These are phyloP conservation scores for Colletotrichum higginsianum DNA, from an alignment of 2,329 filamentous ascomycete species.

Conservation along the genomic window DNA sequence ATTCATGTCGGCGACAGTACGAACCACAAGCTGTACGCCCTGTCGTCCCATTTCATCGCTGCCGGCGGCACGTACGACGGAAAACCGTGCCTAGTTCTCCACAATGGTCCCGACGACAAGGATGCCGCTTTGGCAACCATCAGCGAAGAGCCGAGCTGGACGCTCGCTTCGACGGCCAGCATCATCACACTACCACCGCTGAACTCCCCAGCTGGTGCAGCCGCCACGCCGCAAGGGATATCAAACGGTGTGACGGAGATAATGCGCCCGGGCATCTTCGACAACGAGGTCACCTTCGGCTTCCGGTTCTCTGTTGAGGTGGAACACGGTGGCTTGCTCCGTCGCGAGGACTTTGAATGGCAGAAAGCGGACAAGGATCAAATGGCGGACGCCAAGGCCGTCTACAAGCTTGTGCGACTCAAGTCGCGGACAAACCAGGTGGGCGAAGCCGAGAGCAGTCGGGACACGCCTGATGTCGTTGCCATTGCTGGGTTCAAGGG, in stretches of 20 bases:
- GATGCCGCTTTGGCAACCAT: neutral
- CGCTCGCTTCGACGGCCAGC: neutral
- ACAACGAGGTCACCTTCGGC: neutral
- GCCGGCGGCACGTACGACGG: too few relatives aligned
- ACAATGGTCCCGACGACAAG: neutral
- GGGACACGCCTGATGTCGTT: neutral
- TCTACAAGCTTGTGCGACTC: too few relatives aligned
- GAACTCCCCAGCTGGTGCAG: too few relatives aligned
- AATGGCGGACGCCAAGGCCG: neutral
- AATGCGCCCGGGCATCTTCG: neutral
- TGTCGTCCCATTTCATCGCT: neutral
- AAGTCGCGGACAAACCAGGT: neutral
- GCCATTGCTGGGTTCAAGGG: constrained; percentile 1
- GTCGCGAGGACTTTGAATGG: constrained; percentile 22
- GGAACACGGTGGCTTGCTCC: neutral
- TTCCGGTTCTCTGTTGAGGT: constrained; percentile 22
- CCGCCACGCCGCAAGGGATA: too few relatives aligned
- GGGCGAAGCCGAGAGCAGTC: neutral
- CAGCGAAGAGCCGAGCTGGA: constrained; percentile 13
- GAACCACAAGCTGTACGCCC: constrained; percentile 16
- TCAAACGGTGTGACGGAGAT: neutral
- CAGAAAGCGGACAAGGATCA: neutral
- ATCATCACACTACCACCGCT: constrained; percentile 9
- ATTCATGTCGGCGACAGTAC: constrained; percentile 13
- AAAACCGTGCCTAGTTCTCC: too few relatives aligned